phyloP scores from a whole-genome alignment of 352 stramenopile genomes.

The Phytophthora pluvialis region DNA sequence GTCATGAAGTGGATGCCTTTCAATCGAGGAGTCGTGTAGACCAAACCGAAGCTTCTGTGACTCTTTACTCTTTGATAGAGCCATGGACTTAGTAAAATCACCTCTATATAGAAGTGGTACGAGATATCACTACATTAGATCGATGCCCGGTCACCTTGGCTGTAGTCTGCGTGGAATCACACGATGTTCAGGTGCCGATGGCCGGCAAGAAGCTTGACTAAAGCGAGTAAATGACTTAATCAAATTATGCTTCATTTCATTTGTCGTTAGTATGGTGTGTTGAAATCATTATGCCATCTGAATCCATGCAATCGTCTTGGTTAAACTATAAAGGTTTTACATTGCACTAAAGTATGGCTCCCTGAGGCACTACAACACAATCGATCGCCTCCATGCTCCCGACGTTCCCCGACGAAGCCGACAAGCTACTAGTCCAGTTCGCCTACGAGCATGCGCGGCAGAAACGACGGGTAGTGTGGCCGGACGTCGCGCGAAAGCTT shows the following conservation, averaged over 20 bases:
- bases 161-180: too few relatives aligned
- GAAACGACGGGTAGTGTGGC: slow-evolving; percentile 9
- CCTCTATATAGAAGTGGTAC: too few relatives aligned
- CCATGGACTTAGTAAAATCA: too few relatives aligned
- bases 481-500: slow-evolving; percentile 3
- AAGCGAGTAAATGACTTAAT: not conserved
- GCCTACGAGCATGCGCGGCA: slow-evolving; percentile 5
- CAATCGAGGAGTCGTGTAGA: too few relatives aligned
- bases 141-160: too few relatives aligned
- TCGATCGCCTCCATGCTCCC: not conserved
- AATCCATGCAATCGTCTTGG: not conserved
- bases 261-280: not conserved
- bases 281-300: not conserved
- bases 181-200: too few relatives aligned
- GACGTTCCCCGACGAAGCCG: slow-evolving; percentile 5
- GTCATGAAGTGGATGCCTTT: too few relatives aligned
- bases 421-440: slow-evolving; percentile 6
- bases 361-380: not conserved
- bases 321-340: not conserved
- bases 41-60: too few relatives aligned
- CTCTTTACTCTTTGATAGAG: too few relatives aligned
- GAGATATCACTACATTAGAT: too few relatives aligned
- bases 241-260: not conserved
- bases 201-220: not conserved
- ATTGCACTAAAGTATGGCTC: not conserved